These are phyloP conservation scores for Sclerotinia trifoliorum DNA, from an alignment of 2,329 filamentous ascomycete species.

Conservation along the genomic window DNA sequence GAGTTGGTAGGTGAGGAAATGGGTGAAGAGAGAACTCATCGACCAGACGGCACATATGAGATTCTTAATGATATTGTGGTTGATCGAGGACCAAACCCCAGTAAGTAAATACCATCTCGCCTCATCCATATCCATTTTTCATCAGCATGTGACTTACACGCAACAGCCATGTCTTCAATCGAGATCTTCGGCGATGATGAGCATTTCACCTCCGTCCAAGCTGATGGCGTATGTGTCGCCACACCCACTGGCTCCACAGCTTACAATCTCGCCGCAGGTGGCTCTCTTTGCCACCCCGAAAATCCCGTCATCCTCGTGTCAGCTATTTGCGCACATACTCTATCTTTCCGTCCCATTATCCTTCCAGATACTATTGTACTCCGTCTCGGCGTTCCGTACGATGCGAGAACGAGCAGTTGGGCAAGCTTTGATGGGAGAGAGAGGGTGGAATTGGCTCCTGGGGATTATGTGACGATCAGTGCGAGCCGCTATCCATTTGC, in stretches of 20 bases:
- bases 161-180: constrained; percentile 78
- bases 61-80: constrained; percentile 97
- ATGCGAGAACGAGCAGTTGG: constrained; percentile 86
- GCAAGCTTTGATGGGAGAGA: constrained; percentile 97
- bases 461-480: constrained; percentile 82
- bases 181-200: constrained; percentile 91
- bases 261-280: constrained; percentile 94
- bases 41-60: constrained; percentile 78
- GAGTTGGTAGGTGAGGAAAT: constrained; percentile 85
- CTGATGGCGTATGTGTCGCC: constrained; percentile 89
- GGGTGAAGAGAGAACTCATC: constrained; percentile 81
- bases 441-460: constrained; percentile 72
- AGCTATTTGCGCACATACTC: constrained; percentile 89
- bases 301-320: constrained; percentile 95
- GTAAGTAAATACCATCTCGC: constrained; percentile 49
- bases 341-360: constrained; percentile 95
- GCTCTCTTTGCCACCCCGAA: constrained; percentile 90
- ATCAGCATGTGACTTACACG: constrained; percentile 17
- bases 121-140: constrained; percentile 6
- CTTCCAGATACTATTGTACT: constrained; percentile 94
- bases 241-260: constrained; percentile 94
- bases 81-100: constrained; percentile 89
- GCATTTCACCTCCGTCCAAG: constrained; percentile 90
- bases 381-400: constrained; percentile 89
- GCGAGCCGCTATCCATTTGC: constrained; percentile 80